Percentiles rank a stretch among this genome's conserved stretches.
phyloP scores from a whole-genome alignment of 2,329 filamentous ascomycete genomes.

The Colletotrichum plurivorum region DNA sequence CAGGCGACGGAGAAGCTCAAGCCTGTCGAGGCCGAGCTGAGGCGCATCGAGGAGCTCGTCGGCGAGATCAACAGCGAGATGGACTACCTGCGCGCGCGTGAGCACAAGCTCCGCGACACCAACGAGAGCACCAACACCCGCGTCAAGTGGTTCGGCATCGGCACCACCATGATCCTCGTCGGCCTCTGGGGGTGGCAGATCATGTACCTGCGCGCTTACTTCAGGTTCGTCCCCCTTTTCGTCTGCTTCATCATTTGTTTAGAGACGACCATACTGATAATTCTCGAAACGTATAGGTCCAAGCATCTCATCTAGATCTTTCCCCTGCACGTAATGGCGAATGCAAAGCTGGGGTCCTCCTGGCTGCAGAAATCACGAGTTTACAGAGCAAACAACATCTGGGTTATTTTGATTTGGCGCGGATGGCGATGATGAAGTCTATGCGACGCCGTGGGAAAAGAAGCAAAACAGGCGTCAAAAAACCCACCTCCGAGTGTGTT shows the following conservation, averaged over 20 bases:
- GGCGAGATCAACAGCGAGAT: conserved; percentile 92
- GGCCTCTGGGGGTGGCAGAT: conserved; percentile 97
- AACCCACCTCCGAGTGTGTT: conserved; percentile 32
- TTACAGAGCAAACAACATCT: conserved; percentile 24
- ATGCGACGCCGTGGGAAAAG: conserved; percentile 28
- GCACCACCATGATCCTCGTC: conserved; percentile 91
- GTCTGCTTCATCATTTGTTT: no score
- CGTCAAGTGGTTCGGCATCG: conserved; percentile 98
- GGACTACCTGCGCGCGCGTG: conserved; percentile 91
- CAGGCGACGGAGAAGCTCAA: conserved; percentile 98
- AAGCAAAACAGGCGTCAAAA: conserved; percentile 3
- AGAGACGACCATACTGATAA: conserved; percentile 26
- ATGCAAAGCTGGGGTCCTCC: not conserved
- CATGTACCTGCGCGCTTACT: conserved; percentile 97
- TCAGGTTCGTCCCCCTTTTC: conserved; percentile 69
- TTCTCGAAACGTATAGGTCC: conserved; percentile 60
- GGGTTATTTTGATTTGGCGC: not conserved
- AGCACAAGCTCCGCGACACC: conserved; percentile 97
- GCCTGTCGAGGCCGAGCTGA: conserved; percentile 94
- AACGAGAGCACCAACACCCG: conserved; percentile 99
- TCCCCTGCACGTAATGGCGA: not conserved
- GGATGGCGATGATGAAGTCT: conserved; percentile 26
- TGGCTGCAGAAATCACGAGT: conserved; percentile 12
- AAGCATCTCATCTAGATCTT: conserved; percentile 75
- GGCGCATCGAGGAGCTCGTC: conserved; percentile 92